These are phyloP conservation scores for Hanseniaspora gamundiae DNA, from an alignment of 1,139 yeast species.

Conservation along the genomic window DNA sequence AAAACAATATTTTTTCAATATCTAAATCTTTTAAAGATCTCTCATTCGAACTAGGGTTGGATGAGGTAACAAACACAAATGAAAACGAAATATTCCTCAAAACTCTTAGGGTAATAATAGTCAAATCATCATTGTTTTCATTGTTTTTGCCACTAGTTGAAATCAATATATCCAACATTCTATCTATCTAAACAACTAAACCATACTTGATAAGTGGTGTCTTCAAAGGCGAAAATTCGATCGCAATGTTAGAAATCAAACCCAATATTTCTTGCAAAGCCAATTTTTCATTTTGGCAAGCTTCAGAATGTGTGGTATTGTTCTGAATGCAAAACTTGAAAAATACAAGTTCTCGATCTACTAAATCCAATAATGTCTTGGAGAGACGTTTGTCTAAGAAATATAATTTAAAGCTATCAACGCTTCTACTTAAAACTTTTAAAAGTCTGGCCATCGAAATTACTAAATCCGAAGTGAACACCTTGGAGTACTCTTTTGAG, in stretches of 20 bases:
- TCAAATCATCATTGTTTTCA: constrained; percentile 21
- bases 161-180: constrained; percentile 21
- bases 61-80: constrained; percentile 27
- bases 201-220: constrained; percentile 45
- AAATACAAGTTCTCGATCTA: constrained; percentile 39
- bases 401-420: constrained; percentile 32
- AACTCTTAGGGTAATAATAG: constrained; percentile 42
- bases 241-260: constrained; percentile 59
- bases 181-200: constrained; percentile 15
- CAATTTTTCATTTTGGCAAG: constrained; percentile 24
- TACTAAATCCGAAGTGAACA: neutral
- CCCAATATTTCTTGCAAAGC: constrained; percentile 50
- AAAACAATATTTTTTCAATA: constrained; percentile 37
- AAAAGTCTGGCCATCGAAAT: neutral
- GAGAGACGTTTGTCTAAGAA: constrained; percentile 67
- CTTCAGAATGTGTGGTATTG: neutral
- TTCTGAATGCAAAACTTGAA: constrained; percentile 17
- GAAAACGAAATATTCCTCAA: constrained; percentile 43
- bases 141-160: constrained; percentile 8
- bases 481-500: neutral
- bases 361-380: constrained; percentile 54
- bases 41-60: constrained; percentile 27
- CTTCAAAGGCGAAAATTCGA: constrained; percentile 70
- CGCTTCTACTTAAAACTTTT: constrained; percentile 1
- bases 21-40: constrained; percentile 27